phyloP scores from a whole-genome alignment of 139 green algal species.

The Haematococcus sp. region DNA sequence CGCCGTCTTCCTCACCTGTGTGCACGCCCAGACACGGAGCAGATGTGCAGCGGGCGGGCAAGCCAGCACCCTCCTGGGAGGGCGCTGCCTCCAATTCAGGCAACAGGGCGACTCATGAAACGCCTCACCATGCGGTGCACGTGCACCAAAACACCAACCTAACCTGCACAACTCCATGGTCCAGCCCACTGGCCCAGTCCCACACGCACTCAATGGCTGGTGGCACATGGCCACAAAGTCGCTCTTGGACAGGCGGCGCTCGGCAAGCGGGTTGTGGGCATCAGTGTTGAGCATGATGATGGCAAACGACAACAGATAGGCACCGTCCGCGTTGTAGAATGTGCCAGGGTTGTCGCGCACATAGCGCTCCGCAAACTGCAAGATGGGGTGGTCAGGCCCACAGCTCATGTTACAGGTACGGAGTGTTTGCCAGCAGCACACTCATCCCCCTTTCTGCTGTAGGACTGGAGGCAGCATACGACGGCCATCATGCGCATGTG shows the following conservation, averaged over 20 bases:
- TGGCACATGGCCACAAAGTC: constrained; percentile 85
- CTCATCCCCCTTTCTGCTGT: not conserved
- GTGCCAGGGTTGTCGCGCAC: constrained; percentile 36
- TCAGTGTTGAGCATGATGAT: constrained; percentile 98
- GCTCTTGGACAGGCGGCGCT: constrained; percentile 65
- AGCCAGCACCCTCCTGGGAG: no score
- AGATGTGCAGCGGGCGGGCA: no score
- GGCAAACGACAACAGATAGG: constrained; percentile 88
- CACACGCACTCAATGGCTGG: constrained; percentile 4
- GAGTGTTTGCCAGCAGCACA: not conserved
- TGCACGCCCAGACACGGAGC: no score
- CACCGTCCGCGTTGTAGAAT: constrained; percentile 76
- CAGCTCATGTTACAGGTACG: no score
- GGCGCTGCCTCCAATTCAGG: not conserved
- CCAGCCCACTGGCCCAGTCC: not conserved
- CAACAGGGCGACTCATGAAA: no score
- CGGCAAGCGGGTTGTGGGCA: constrained; percentile 90
- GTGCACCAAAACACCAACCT: no score
- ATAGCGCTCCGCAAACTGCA: constrained; percentile 44
- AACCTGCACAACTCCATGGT: no score
- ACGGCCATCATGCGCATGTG: constrained; percentile 20
- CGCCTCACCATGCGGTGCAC: no score
- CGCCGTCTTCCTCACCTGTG: constrained; percentile 29
- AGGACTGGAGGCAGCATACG: no score
- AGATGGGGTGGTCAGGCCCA: no score